These are phyloP conservation scores for Colletotrichum lentis DNA, from an alignment of 2,329 filamentous ascomycete genomes.

Conservation along the genomic window DNA sequence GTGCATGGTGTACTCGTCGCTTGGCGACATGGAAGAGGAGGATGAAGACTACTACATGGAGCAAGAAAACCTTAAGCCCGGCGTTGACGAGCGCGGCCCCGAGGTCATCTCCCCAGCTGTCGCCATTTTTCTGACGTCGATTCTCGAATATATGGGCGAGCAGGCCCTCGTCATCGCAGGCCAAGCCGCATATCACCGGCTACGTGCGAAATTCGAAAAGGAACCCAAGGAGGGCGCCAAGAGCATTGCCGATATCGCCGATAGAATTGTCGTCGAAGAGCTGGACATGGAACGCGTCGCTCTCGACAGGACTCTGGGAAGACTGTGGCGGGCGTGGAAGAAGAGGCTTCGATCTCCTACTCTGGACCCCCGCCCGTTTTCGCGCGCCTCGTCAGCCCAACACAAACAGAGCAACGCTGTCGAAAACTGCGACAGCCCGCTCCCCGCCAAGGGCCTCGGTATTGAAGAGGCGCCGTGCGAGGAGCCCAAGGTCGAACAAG, in stretches of 20 bases:
- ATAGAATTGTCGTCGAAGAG: slow-evolving; percentile 85
- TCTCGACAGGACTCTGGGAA: slow-evolving; percentile 84
- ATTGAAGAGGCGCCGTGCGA: slow-evolving; percentile 33
- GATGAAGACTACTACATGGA: slow-evolving; percentile 91
- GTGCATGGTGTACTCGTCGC: slow-evolving; percentile 97
- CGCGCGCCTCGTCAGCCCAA: slow-evolving; percentile 55
- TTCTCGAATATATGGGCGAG: slow-evolving; percentile 93
- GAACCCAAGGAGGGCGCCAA: slow-evolving; percentile 62
- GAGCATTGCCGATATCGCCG: slow-evolving; percentile 59
- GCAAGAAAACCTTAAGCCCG: slow-evolving; percentile 74
- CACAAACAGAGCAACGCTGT: slow-evolving; percentile 51
- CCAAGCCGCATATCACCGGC: slow-evolving; percentile 79
- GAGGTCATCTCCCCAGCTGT: slow-evolving; percentile 86
- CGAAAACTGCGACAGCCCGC: slow-evolving; percentile 48
- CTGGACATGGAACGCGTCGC: slow-evolving; percentile 92
- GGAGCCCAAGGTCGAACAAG: slow-evolving; percentile 19
- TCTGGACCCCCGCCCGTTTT: slow-evolving; percentile 59
- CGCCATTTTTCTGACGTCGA: slow-evolving; percentile 94
- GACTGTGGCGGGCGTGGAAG: slow-evolving; percentile 95
- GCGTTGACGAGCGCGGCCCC: slow-evolving; percentile 64
- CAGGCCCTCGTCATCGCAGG: slow-evolving; percentile 87
- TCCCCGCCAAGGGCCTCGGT: slow-evolving; percentile 46
- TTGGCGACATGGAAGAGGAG: slow-evolving; percentile 97
- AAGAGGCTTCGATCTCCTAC: slow-evolving; percentile 75
- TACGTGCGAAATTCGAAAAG: slow-evolving; percentile 66